Evolutionary conservation across 2,329 filamentous ascomycete species (phyloP), one percentile per base, ranked within the genome.

Genomic region (Colletotrichum tropicicola): DNA sequence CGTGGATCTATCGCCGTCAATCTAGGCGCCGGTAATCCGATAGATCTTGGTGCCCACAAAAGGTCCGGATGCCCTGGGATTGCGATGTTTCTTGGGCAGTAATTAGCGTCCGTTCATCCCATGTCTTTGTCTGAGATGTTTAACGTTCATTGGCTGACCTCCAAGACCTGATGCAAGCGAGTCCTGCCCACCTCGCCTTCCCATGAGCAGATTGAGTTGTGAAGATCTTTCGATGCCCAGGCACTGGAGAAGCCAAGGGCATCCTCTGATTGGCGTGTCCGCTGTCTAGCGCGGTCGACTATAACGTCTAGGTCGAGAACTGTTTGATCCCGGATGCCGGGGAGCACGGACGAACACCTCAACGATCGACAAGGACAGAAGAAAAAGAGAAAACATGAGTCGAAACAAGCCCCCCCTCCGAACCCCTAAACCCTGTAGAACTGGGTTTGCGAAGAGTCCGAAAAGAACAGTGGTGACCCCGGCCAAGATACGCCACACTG

Each of bases 1-100:
- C 60, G 43, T n/a, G 21, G 17, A 21, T 59, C 48, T 54, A 43
- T 37, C 21, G 25, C 41, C 21, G 55, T 64, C 30, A 59, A 53
- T 60, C 27, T 27, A 23, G 12, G 48, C 39, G 48, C 39, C 48
- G 49, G 53, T 30, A 27, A 35, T 8, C 4, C 6, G 23, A 39
- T 23, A 23, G 30, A 47, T 64, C 32, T 30, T 9, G 45, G 6
- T 32, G n/a, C 21, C 25, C n/a, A 48, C 9, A 39, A 44, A 21
- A 53, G 19, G 47, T 15, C 21, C 25, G 39, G n/a, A 35, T 43
- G 35, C 23, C 39, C 13, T 39, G 6, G 30, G n/a, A 6, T 12
- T 32, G 39, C 52, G 13, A 19, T 35, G 27, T 45, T 32, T 44
- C n/a, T n/a, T n/a, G n/a, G n/a, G n/a, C n/a, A n/a, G n/a, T n/a